Evolutionary conservation across 2,329 filamentous ascomycete species (phyloP).

Genomic region (Ophiostoma tasmaniense): DNA sequence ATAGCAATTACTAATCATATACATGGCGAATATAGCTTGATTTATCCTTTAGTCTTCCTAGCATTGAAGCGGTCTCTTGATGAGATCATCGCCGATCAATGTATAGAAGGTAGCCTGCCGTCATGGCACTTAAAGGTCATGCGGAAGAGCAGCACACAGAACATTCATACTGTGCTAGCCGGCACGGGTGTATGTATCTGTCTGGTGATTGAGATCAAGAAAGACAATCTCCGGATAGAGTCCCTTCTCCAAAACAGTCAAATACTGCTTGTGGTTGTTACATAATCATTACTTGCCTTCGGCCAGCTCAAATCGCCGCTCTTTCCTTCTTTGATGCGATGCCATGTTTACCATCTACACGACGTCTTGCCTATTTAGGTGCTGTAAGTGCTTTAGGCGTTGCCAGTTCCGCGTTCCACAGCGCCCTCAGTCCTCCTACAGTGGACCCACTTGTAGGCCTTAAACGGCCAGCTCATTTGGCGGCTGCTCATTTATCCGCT

Average conservation of each 20-base stretch:
- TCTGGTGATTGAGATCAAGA: too few species aligned
- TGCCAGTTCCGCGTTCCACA: not conserved
- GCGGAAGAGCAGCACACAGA: too few species aligned
- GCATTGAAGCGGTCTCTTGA: too few species aligned
- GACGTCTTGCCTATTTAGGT: constrained; percentile 2
- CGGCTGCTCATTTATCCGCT: constrained; percentile 1
- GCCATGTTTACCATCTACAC: not conserved
- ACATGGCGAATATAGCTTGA: not conserved
- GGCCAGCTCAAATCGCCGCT: not conserved
- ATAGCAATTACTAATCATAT: too few species aligned
- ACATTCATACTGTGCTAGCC: too few species aligned
- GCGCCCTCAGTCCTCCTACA: not conserved
- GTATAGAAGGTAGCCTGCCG: too few species aligned
- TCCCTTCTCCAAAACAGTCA: not conserved
- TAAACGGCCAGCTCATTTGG: not conserved
- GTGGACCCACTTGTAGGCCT: not conserved
- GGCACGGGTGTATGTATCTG: too few species aligned
- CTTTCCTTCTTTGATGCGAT: not conserved
- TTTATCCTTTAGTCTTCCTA: not conserved
- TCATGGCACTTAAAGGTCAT: too few species aligned
- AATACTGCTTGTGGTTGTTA: not conserved
- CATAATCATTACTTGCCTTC: not conserved
- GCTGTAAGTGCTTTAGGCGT: not conserved
- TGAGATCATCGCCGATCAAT: too few species aligned
- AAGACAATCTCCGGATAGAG: too few species aligned